Evolutionary conservation across 345 rosid species (phyloP), one percentile per base, ranked within the genome.

Genomic region (Salix koriyanagi): DNA sequence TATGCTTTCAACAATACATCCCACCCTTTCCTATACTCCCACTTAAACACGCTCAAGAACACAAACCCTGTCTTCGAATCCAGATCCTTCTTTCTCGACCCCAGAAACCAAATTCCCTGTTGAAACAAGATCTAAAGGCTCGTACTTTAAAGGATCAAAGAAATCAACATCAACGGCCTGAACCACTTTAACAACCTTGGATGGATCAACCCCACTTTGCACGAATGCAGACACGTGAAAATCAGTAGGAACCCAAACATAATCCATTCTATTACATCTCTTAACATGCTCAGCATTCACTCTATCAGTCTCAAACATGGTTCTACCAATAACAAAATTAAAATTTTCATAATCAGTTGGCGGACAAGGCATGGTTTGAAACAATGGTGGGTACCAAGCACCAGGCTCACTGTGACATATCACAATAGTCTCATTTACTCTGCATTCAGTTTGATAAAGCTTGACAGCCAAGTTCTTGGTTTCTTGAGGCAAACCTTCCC

Each of bases 391-490:
- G 71, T 91, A 78, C 97, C 98, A 92, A 79, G 96, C 98, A 65
- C 98, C 94, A 48, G 97, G 98, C 85, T 92, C 97, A 71, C 98
- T 94, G 70, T 92, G 97, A 78, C 98, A 94, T 25, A 94, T 79
- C 32, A 92, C 96, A 56, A 92, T 74, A 52, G 94, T 94, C 84
- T 88, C 88, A 77, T 90, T 87, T 21, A 76, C 71, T 18, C 62
- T 80, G 69, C 98, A 91, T 68, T 85, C 67, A 2, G 89, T 85
- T 44, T 13, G 81, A 65, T 90, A 72, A 83, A 94, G 87, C 74
- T 85, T 79, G 41, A 81, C 30, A 1, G 90, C 94, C 75, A 90
- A 13, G 39, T 78, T 76, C 81, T 74, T 89, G 1, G 80, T 30
- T 67, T 90, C 76, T 44, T 48, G 72, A 21, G 92, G 89, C 84